phyloP scores from a whole-genome alignment of 2,329 filamentous ascomycete genomes.

The Monosporascus ibericus region DNA sequence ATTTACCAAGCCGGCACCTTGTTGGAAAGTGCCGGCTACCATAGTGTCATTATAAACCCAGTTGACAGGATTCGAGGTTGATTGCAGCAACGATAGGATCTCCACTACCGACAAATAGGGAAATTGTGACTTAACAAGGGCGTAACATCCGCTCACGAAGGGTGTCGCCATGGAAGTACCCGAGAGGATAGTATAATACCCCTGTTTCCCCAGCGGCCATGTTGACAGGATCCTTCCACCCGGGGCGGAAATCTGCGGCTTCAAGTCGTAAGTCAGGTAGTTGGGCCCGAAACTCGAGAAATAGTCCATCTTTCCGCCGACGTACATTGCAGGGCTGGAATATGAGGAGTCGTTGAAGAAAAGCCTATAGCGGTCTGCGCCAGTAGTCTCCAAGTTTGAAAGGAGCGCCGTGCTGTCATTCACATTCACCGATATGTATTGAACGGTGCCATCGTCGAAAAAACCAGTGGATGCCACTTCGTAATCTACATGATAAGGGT shows the following conservation, averaged over 20 bases:
- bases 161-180: slow-evolving; percentile 33
- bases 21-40: slow-evolving; percentile 23
- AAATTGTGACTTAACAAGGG: slow-evolving; percentile 27
- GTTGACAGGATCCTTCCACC: slow-evolving; percentile 30
- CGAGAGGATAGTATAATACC: slow-evolving; percentile 27
- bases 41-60: slow-evolving; percentile 22
- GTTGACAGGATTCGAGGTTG: slow-evolving; percentile 19
- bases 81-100: slow-evolving; percentile 24
- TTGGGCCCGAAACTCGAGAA: slow-evolving; percentile 16
- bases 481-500: slow-evolving; percentile 11
- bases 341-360: slow-evolving; percentile 12
- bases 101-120: slow-evolving; percentile 20
- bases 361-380: slow-evolving; percentile 8
- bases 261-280: slow-evolving; percentile 18
- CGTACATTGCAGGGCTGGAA: slow-evolving; percentile 8
- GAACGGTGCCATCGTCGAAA: slow-evolving; percentile 8
- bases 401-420: slow-evolving; percentile 7
- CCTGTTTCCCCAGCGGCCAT: slow-evolving; percentile 22
- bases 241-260: slow-evolving; percentile 27
- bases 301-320: slow-evolving; percentile 15
- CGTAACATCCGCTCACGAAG: slow-evolving; percentile 26
- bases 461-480: slow-evolving; percentile 12
- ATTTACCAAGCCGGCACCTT: slow-evolving; percentile 29
- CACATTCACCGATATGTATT: slow-evolving; percentile 5
- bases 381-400: slow-evolving; percentile 6